phyloP scores from a whole-genome alignment of 768 basidiomycete species.

The Phlebiopsis gigantea region DNA sequence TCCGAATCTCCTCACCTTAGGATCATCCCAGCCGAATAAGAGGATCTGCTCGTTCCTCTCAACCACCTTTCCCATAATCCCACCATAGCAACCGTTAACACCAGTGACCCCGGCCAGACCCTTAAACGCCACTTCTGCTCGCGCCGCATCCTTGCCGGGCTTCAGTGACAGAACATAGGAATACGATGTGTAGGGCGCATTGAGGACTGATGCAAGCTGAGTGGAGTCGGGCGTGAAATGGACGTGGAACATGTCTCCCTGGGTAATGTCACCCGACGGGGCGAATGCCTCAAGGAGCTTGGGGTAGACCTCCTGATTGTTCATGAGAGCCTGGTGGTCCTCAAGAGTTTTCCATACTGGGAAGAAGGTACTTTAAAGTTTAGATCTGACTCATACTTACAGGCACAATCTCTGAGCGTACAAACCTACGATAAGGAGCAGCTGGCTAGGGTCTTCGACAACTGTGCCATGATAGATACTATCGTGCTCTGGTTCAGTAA shows the following conservation, averaged over 20 bases:
- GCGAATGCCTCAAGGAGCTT: not conserved
- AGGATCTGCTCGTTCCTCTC: not conserved
- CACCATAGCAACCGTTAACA: not conserved
- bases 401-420: too few relatives aligned
- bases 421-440: not conserved
- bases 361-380: too few relatives aligned
- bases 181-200: not conserved
- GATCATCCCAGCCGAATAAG: not conserved
- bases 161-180: not conserved
- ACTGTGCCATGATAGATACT: not conserved
- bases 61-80: not conserved
- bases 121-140: not conserved
- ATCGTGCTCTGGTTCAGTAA: not conserved
- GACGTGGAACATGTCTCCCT: not conserved
- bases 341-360: not conserved
- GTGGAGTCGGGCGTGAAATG: not conserved
- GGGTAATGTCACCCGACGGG: not conserved
- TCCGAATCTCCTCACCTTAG: not conserved
- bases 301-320: not conserved
- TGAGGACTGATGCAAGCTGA: not conserved
- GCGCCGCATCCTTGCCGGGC: not conserved
- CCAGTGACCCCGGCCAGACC: not conserved
- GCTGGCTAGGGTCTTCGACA: not conserved
- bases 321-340: not conserved
- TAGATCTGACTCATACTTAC: too few relatives aligned